Conservation (phyloP, 75 land plant species). For the Pinus albicaulis region DNA sequence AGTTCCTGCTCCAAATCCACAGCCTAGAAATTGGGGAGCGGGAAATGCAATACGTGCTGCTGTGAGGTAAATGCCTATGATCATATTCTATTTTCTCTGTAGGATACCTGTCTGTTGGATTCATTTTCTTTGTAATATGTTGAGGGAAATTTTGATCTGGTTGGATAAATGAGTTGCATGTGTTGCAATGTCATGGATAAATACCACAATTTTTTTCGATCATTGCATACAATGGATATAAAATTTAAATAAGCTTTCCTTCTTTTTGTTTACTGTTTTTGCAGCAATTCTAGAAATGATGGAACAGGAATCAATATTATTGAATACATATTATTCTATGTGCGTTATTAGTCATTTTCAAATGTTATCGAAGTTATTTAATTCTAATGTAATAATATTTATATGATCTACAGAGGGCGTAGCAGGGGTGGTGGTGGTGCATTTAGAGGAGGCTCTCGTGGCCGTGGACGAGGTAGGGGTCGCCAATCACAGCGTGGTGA, state of each 20-base stretch:
- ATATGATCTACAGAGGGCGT: slow-evolving; percentile 11
- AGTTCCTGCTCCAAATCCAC: slow-evolving; percentile 29
- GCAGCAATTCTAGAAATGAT: too few relatives aligned
- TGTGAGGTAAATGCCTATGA: neutral
- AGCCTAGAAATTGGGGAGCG: slow-evolving; percentile 17
- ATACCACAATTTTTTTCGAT: too few relatives aligned
- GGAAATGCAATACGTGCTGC: slow-evolving; percentile 8
- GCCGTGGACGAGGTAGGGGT: slow-evolving; percentile 47
- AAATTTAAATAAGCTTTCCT: too few relatives aligned
- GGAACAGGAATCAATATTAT: too few relatives aligned
- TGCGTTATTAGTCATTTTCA: too few relatives aligned
- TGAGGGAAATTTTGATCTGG: too few relatives aligned
- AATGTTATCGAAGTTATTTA: neutral
- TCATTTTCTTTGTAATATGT: neutral
- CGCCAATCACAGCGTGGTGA: slow-evolving; percentile 32
- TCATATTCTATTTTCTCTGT: neutral
- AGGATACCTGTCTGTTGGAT: neutral
- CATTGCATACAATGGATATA: too few relatives aligned
- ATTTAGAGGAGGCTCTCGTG: slow-evolving; percentile 17
- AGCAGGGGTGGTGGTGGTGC: slow-evolving; percentile 21
- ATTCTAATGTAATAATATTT: neutral
- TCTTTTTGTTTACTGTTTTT: too few relatives aligned
- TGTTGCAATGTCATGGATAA: too few relatives aligned
- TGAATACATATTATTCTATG: too few relatives aligned
- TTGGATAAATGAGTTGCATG: too few relatives aligned